phyloP scores from a whole-genome alignment of 106 monocot species.

The Acorus gramineus region DNA sequence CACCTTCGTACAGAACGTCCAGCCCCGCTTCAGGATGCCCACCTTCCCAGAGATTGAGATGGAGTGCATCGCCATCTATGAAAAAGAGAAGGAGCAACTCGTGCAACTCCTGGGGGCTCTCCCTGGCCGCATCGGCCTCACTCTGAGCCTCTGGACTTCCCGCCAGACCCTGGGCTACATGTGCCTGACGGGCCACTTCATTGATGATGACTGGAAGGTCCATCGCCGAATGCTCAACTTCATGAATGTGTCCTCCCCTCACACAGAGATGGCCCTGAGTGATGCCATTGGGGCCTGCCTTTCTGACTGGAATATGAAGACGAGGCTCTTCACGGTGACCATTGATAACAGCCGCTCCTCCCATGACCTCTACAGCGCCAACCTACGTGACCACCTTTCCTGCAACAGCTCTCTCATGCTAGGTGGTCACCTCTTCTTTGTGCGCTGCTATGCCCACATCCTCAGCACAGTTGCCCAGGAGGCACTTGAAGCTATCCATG shows the following conservation, averaged over 20 bases:
- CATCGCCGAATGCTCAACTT: constrained; percentile 77
- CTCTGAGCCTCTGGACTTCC: constrained; percentile 69
- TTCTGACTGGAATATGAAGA: constrained; percentile 75
- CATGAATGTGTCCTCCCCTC: constrained; percentile 79
- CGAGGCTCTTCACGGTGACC: constrained; percentile 72
- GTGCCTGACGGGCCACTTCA: constrained; percentile 64
- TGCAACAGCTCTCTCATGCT: constrained; percentile 71
- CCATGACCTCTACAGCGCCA: constrained; percentile 83
- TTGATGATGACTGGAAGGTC: constrained; percentile 67
- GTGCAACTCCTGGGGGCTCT: constrained; percentile 32
- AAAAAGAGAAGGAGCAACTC: constrained; percentile 61
- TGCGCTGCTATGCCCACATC: constrained; percentile 74
- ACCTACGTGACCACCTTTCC: constrained; percentile 68
- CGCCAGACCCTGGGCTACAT: constrained; percentile 89
- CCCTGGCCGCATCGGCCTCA: constrained; percentile 70
- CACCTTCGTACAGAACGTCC: constrained; percentile 59
- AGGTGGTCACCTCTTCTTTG: constrained; percentile 73
- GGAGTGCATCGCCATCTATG: constrained; percentile 54
- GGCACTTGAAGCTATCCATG: constrained; percentile 81
- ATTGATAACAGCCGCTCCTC: constrained; percentile 80
- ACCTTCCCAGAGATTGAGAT: constrained; percentile 39
- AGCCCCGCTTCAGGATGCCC: constrained; percentile 66
- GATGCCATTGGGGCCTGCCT: constrained; percentile 67
- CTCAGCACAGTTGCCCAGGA: constrained; percentile 77
- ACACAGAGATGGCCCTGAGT: constrained; percentile 84